Conservation (phyloP, 1,284 basidiomycete genomes). For the Sporisorium graminicola region DNA sequence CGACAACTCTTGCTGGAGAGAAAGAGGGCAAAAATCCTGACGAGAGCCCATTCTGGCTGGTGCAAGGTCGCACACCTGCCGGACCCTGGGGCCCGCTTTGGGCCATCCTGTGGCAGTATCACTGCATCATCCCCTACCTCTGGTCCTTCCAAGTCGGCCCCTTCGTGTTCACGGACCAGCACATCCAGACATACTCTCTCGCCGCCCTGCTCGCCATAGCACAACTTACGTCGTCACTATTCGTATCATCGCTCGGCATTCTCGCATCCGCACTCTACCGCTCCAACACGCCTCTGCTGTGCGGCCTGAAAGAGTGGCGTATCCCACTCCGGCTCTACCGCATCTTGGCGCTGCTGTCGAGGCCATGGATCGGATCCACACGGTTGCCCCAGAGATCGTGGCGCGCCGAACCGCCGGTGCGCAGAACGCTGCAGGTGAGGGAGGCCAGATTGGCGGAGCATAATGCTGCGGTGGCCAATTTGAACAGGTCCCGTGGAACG, state of each 20-base stretch:
- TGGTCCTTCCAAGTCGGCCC: slow-evolving; percentile 29
- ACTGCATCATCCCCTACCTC: slow-evolving; percentile 35
- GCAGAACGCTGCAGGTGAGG: slow-evolving; percentile 19
- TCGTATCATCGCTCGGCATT: slow-evolving; percentile 14
- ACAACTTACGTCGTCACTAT: slow-evolving; percentile 7
- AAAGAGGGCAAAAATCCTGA: neutral
- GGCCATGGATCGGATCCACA: slow-evolving; percentile 25
- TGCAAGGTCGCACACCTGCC: slow-evolving; percentile 6
- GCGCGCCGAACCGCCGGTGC: slow-evolving; percentile 25
- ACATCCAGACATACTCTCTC: slow-evolving; percentile 23
- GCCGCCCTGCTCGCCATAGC: slow-evolving; percentile 23
- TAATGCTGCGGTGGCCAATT: slow-evolving; percentile 13
- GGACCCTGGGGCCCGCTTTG: slow-evolving; percentile 45
- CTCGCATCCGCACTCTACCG: slow-evolving; percentile 28
- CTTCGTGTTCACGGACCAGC: slow-evolving; percentile 21
- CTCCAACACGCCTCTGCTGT: neutral
- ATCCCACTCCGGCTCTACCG: slow-evolving; percentile 23
- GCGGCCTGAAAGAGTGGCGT: slow-evolving; percentile 18
- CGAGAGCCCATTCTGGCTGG: neutral
- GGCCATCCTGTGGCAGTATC: slow-evolving; percentile 34
- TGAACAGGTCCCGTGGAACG: neutral
- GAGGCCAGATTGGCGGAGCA: slow-evolving; percentile 34
- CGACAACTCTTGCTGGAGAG: neutral
- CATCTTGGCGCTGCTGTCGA: slow-evolving; percentile 6
- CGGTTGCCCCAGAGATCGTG: slow-evolving; percentile 25